These are phyloP conservation scores for Lentinula boryana DNA, from an alignment of 768 basidiomycete species.

Conservation along the genomic window DNA sequence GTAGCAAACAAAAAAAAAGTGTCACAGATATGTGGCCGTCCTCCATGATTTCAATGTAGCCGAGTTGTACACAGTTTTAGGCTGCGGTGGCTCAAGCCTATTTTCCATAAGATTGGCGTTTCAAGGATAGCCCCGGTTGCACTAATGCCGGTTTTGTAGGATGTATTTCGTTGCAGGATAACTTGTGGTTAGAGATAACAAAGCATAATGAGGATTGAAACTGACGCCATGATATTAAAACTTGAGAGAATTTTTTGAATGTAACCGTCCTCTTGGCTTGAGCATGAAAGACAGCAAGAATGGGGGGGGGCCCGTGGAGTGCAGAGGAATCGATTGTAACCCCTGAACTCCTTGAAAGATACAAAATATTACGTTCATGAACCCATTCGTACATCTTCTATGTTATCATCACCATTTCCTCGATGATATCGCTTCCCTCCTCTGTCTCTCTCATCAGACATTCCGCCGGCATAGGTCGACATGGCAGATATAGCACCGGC, in stretches of 20 bases:
- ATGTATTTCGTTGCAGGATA: too few species aligned
- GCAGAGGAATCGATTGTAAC: not conserved
- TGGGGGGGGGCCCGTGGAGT: not conserved
- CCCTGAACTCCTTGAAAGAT: not conserved
- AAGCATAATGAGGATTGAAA: not conserved
- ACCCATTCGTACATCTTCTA: slow-evolving; percentile 32
- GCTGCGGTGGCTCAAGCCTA: not conserved
- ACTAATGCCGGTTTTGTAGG: too few species aligned
- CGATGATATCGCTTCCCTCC: slow-evolving; percentile 56
- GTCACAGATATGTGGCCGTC: not conserved
- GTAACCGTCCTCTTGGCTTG: not conserved
- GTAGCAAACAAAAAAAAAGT: too few species aligned
- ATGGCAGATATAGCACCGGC: slow-evolving; percentile 15
- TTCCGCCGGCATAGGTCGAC: slow-evolving; percentile 25
- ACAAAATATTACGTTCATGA: not conserved
- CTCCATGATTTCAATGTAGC: not conserved
- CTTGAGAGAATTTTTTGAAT: not conserved
- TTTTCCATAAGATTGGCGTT: not conserved
- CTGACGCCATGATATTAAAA: not conserved
- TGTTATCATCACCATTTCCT: slow-evolving; percentile 24
- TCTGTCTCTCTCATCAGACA: slow-evolving; percentile 37
- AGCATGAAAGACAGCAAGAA: not conserved
- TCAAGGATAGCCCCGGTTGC: not conserved
- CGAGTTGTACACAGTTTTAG: not conserved
- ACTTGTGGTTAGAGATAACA: too few species aligned